Percentiles rank a stretch among this genome's conserved stretches.
Conservation (phyloP, 192 early-diverging fungal genomes). For the Rhizoclosmatium sp. region DNA sequence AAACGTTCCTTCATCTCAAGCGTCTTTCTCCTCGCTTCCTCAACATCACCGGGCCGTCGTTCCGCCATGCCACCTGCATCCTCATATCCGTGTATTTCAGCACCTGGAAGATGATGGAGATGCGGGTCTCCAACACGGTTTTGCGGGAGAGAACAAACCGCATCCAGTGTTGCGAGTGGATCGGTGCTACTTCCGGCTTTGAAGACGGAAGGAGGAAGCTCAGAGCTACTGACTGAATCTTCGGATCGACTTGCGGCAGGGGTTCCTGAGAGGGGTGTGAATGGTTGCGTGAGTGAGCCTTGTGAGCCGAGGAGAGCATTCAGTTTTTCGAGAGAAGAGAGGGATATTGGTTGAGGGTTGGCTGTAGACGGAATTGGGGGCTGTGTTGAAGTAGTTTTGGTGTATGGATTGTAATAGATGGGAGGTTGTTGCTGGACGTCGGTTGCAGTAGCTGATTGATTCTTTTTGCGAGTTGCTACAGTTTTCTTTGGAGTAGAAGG, state of each 20-base stretch:
- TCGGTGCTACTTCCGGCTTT: neutral
- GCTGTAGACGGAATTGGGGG: neutral
- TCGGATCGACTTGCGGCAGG: neutral
- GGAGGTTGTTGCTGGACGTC: too few species aligned
- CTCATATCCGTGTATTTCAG: neutral
- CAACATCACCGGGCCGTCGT: neutral
- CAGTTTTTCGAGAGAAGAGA: neutral
- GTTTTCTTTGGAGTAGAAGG: neutral
- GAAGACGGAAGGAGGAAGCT: neutral
- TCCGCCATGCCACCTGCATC: slow-evolving; percentile 22
- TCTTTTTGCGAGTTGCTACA: slow-evolving; percentile 18
- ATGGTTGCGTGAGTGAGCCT: too few species aligned
- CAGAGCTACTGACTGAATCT: neutral
- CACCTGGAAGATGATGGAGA: neutral
- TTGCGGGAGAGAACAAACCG: neutral
- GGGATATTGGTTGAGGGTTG: neutral
- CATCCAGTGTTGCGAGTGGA: neutral
- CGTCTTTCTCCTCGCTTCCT: neutral
- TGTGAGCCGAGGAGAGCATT: too few species aligned
- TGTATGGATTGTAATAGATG: too few species aligned
- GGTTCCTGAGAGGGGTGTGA: too few species aligned
- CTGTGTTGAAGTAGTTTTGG: neutral
- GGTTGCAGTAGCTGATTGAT: neutral
- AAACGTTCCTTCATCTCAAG: neutral
- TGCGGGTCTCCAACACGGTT: neutral